Evolutionary conservation across 345 rosid genomes (phyloP), one percentile per base, ranked within the genome.

Genomic region (Draba incana): DNA sequence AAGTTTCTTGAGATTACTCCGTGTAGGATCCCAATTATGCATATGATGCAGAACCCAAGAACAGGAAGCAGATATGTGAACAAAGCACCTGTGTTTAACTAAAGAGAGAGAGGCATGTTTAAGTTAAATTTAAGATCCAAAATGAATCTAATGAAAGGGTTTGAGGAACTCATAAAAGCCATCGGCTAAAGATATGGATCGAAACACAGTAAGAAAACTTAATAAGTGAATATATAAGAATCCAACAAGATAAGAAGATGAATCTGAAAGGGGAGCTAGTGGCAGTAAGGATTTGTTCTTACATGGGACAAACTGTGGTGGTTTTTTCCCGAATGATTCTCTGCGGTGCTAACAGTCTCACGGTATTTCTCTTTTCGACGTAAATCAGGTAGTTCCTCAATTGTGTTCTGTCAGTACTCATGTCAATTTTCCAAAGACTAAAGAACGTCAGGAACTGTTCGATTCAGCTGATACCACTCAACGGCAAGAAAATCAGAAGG

Each of bases 31-130:
- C 69, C 69, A 28, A 47, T 13, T 33, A 74, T 68, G 64, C 63
- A 61, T 28, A 61, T 0, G 2, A 74, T 67, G 73, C 78, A 61
- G 68, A 75, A 46, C 2, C 44, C 74, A 68, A 74, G 50, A 46
- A 54, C 20, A 16, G 73, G 78, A 74, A 74, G 53, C 69, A 68
- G 51, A 54, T 14, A 35, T 45, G 69, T 38, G 64, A 61, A 45
- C 44, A 45, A 66, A 59, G 9, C 68, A 52, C 72, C 72, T 59
- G 78, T 45, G 11, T 60, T 60, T 16, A 74, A 60, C 77, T 74
- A 47, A 74, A 66, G 44, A 66, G 37, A 66, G 37, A 66, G 16
- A 74, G 27, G 27, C 44, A 52, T 35, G 20, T 0, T 38, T 41
- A 31, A 56, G 71, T 57, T 39, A 0, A 0, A 16, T 23, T 20